Base-by-base conservation (phyloP, 257 asterid species). In the Rubia yunnanensis region DNA sequence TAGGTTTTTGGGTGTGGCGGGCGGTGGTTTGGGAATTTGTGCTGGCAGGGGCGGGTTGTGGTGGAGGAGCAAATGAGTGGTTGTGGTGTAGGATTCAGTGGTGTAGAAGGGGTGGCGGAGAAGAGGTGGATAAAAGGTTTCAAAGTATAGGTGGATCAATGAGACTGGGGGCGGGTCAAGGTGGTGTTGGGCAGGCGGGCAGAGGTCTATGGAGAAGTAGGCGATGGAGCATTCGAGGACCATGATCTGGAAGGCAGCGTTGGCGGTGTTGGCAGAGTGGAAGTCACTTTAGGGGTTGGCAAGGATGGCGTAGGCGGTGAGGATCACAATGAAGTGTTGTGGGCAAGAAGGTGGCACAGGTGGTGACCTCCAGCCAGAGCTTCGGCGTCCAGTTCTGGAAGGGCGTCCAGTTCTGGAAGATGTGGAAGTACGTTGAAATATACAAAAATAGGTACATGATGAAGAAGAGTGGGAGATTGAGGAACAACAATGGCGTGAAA, bases 181-280 rank as follows among this genome's bases (percentile, higher is more conserved):
- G n/a, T n/a, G n/a, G n/a, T n/a, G n/a, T n/a, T n/a, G n/a, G n/a
- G n/a, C n/a, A n/a, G n/a, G n/a, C n/a, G n/a, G 98, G 70, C 82
- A 72, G 1, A 92, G 88, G 84, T 92, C 98, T 86, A 81, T 84
- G 10, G 84, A 66, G 88, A 92, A 92, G 74, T 92, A 92, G 36
- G 96, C 88, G 66, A 89, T 78, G 82, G 95, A 86, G 88, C 82
- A 89, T 35, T 92, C 98, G n/a, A 92, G 88, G 14, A 92, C 98
- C 10, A 81, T 72, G 69, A 34, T 76, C 18, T 92, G 95, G 30
- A 76, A 66, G n/a, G 75, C 78, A 60, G 95, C 83, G 70, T 92
- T 92, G 20, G 72, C 70, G 54, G n/a, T n/a, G n/a, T n/a, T n/a
- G n/a, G n/a, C n/a, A n/a, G 98, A 81, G 72, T 83, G 82, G 44